Evolutionary conservation across 2,329 filamentous ascomycete species (phyloP).

Genomic region (Lasiodiplodia gonubiensis): DNA sequence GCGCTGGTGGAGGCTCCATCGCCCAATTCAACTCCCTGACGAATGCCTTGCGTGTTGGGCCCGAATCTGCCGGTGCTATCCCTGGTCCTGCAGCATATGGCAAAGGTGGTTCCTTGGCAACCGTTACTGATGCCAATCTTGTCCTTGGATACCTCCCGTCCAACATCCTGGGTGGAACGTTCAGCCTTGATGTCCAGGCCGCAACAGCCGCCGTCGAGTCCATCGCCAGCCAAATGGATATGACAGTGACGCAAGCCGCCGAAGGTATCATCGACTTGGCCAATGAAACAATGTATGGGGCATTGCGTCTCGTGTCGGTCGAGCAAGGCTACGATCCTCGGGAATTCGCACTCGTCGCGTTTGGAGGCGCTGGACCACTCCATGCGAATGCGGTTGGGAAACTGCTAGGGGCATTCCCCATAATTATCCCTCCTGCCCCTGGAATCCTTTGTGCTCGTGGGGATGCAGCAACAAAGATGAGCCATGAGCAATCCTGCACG

Average conservation of each 20-base stretch:
- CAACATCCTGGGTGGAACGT: constrained; percentile 54
- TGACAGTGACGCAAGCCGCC: constrained; percentile 50
- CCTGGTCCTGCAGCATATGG: constrained; percentile 59
- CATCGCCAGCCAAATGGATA: constrained; percentile 55
- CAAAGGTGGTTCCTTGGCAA: constrained; percentile 53
- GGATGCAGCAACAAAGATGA: constrained; percentile 57
- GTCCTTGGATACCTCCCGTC: constrained; percentile 56
- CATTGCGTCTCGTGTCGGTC: constrained; percentile 57
- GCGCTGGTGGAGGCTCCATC: constrained; percentile 58
- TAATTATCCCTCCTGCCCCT: constrained; percentile 59
- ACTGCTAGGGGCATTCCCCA: constrained; percentile 57
- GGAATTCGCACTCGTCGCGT: constrained; percentile 58
- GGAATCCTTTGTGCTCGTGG: constrained; percentile 58
- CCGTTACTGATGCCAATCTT: constrained; percentile 58
- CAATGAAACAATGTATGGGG: constrained; percentile 60
- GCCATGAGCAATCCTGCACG: constrained; percentile 54
- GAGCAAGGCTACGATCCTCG: constrained; percentile 59
- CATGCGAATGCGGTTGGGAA: constrained; percentile 58
- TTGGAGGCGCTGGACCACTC: constrained; percentile 59
- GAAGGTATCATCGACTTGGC: constrained; percentile 57
- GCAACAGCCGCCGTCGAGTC: constrained; percentile 50
- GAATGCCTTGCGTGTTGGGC: constrained; percentile 56
- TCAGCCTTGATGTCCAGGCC: constrained; percentile 52
- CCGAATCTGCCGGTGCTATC: constrained; percentile 56
- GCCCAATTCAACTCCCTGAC: constrained; percentile 56